phyloP scores from a whole-genome alignment of 495 filamentous ascomycete genomes.

The Lindgomyces ingoldianus region DNA sequence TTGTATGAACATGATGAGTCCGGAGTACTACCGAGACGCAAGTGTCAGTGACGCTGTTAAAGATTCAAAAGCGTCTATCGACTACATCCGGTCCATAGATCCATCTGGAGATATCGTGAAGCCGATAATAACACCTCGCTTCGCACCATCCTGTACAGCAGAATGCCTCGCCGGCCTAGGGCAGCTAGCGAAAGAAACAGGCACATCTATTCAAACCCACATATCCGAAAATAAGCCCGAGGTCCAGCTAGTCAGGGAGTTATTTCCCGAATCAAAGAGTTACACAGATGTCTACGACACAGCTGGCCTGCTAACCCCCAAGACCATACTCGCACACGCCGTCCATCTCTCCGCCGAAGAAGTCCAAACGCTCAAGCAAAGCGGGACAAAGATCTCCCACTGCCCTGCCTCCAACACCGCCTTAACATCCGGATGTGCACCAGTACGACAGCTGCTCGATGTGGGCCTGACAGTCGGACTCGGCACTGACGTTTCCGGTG shows the following conservation, averaged over 20 bases:
- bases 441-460: conserved; percentile 70
- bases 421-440: conserved; percentile 71
- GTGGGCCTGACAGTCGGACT: conserved; percentile 76
- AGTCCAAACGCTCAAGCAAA: conserved; percentile 57
- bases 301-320: conserved; percentile 64
- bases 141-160: conserved; percentile 73
- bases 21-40: conserved; percentile 73
- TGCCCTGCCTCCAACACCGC: conserved; percentile 85
- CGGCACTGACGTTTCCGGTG: conserved; percentile 87
- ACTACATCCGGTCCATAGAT: conserved; percentile 68
- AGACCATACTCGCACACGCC: conserved; percentile 84
- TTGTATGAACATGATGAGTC: conserved; percentile 82
- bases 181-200: conserved; percentile 57
- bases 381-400: conserved; percentile 70
- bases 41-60: conserved; percentile 56
- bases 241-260: conserved; percentile 62
- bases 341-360: conserved; percentile 73
- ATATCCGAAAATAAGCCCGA: conserved; percentile 83
- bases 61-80: conserved; percentile 63
- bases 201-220: conserved; percentile 82
- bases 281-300: conserved; percentile 84
- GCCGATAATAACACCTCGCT: conserved; percentile 88
- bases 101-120: conserved; percentile 59
- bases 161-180: conserved; percentile 64
- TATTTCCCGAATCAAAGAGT: conserved; percentile 64